Conservation (phyloP, 1,284 basidiomycete genomes). For the Ganoderma sinense region DNA sequence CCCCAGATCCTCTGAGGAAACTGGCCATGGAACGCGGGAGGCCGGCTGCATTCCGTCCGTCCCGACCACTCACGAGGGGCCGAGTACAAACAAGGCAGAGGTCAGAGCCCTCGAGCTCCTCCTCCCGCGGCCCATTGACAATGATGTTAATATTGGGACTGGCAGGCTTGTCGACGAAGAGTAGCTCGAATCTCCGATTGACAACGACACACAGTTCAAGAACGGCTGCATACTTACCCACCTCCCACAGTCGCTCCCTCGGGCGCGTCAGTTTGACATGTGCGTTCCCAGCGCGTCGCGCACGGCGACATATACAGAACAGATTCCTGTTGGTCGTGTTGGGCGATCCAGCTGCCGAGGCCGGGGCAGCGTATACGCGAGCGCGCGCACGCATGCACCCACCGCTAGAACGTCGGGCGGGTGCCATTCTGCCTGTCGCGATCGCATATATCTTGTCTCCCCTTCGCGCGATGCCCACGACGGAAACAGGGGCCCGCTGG, state of each 20-base stretch:
- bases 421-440: background rate
- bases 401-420: background rate
- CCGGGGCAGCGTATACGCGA: background rate
- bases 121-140: no score
- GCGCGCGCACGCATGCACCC: background rate
- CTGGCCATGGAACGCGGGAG: conserved; percentile 5
- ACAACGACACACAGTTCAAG: background rate
- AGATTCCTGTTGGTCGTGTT: background rate
- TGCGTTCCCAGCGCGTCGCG: background rate
- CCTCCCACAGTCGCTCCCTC: background rate
- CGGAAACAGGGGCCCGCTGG: background rate
- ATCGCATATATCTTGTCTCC: background rate
- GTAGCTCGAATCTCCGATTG: conserved; percentile 6
- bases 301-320: background rate
- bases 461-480: background rate
- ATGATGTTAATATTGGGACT: no score
- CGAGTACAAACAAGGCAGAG: background rate
- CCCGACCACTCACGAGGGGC: background rate
- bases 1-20: background rate
- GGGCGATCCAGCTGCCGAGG: background rate
- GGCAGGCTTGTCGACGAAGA: background rate
- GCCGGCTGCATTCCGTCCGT: conserved; percentile 4
- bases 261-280: background rate
- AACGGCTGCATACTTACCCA: background rate
- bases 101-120: background rate